These are phyloP conservation scores for Exutisphaerella laricina DNA, from an alignment of 2,329 filamentous ascomycete genomes.

Conservation along the genomic window DNA sequence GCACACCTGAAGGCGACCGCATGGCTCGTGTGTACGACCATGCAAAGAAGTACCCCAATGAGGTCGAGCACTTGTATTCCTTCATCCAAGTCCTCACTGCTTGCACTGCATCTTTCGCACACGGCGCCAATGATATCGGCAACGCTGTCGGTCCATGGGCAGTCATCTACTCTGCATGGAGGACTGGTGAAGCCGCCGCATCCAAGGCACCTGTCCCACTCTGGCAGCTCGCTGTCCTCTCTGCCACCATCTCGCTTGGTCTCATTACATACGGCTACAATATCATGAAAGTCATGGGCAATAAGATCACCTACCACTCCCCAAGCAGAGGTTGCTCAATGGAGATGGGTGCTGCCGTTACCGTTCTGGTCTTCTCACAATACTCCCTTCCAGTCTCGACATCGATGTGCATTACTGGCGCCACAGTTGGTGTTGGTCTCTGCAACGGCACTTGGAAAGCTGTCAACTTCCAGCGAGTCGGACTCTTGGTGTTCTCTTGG, in stretches of 20 bases:
- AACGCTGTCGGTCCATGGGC: slow-evolving; percentile 61
- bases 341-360: slow-evolving; percentile 57
- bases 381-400: slow-evolving; percentile 59
- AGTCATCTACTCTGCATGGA: slow-evolving; percentile 58
- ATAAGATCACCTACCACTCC: slow-evolving; percentile 56
- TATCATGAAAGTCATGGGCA: slow-evolving; percentile 57
- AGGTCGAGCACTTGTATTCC: slow-evolving; percentile 58
- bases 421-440: slow-evolving; percentile 58
- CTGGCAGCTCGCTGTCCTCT: slow-evolving; percentile 71
- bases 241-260: slow-evolving; percentile 49
- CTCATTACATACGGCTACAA: slow-evolving; percentile 60
- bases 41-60: slow-evolving; percentile 57
- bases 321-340: slow-evolving; percentile 52
- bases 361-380: slow-evolving; percentile 59
- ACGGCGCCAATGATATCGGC: slow-evolving; percentile 62
- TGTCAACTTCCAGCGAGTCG: slow-evolving; percentile 60
- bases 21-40: slow-evolving; percentile 55
- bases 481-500: slow-evolving; percentile 56
- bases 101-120: slow-evolving; percentile 66
- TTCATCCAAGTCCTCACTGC: slow-evolving; percentile 63
- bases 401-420: slow-evolving; percentile 59
- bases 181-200: slow-evolving; percentile 42
- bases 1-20: slow-evolving; percentile 68
- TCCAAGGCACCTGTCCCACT: slow-evolving; percentile 62
- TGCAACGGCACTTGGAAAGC: slow-evolving; percentile 54